Evolutionary conservation across 495 filamentous ascomycete species (phyloP).

Genomic region (Sphaerosporella brunnea): DNA sequence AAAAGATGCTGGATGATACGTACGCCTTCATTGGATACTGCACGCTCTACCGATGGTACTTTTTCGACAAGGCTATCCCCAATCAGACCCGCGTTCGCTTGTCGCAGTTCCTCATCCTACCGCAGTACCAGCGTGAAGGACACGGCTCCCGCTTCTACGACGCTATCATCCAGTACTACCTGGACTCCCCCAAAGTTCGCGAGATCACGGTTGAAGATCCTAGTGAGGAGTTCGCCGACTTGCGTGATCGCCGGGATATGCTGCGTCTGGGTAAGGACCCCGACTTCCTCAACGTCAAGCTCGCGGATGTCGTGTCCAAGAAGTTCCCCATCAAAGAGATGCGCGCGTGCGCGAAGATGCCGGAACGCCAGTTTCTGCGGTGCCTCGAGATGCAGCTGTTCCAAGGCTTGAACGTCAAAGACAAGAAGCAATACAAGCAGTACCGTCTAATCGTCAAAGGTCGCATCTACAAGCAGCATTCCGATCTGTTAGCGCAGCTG

Average conservation of each 20-base stretch:
- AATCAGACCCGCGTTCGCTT: constrained; percentile 50
- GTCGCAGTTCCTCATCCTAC: constrained; percentile 86
- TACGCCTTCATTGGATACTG: constrained; percentile 73
- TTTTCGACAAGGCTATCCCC: constrained; percentile 31
- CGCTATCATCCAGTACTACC: constrained; percentile 49
- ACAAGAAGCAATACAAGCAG: constrained; percentile 32
- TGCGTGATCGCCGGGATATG: constrained; percentile 72
- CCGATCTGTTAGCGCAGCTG: constrained; percentile 58
- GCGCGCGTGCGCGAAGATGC: constrained; percentile 32
- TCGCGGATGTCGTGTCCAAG: constrained; percentile 23
- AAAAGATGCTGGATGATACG: constrained; percentile 30
- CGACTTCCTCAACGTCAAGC: constrained; percentile 34
- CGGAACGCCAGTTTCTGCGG: constrained; percentile 59
- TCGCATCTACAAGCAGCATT: constrained; percentile 40
- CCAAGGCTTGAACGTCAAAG: constrained; percentile 22
- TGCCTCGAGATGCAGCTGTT: constrained; percentile 7
- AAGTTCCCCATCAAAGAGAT: constrained; percentile 32
- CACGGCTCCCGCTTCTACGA: constrained; percentile 65
- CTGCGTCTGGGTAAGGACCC: constrained; percentile 41
- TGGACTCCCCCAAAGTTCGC: constrained; percentile 40
- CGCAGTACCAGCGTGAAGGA: constrained; percentile 62
- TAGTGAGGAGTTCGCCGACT: constrained; percentile 80
- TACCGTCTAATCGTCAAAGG: constrained; percentile 49
- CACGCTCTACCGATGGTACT: constrained; percentile 73
- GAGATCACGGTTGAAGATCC: constrained; percentile 95